These are phyloP conservation scores for Pseudocercospora pini-densiflorae DNA, from an alignment of 2,329 filamentous ascomycete genomes.

Conservation along the genomic window DNA sequence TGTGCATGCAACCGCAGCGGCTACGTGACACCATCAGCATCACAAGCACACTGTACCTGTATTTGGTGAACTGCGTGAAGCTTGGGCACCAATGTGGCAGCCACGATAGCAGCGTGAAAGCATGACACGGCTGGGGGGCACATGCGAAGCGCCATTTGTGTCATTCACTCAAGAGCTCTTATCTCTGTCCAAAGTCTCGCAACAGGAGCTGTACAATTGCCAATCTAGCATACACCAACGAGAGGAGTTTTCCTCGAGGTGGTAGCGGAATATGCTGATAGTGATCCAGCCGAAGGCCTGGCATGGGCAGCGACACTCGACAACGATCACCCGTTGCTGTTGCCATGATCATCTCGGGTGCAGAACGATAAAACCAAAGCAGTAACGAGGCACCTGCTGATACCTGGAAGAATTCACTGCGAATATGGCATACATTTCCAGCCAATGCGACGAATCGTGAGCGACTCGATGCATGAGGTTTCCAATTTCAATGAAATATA, in stretches of 20 bases:
- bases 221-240: too few species aligned
- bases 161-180: not conserved
- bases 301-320: not conserved
- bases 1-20: not conserved
- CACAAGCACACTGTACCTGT: constrained; percentile 4
- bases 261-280: not conserved
- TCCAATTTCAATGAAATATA: not conserved
- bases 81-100: not conserved
- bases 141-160: not conserved
- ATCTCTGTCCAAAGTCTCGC: not conserved
- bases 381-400: too few species aligned
- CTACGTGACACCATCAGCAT: constrained; percentile 3
- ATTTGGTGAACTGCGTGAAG: not conserved
- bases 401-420: too few species aligned
- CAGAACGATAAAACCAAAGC: too few species aligned
- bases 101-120: not conserved
- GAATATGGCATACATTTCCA: too few species aligned
- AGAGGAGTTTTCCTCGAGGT: not conserved
- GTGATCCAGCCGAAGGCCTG: not conserved
- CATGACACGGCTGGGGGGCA: not conserved
- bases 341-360: not conserved
- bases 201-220: not conserved
- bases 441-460: too few species aligned
- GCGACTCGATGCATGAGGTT: not conserved
- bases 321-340: not conserved